Evolutionary conservation across 441 rosid genomes (phyloP).

Genomic region (Croton setiger): DNA sequence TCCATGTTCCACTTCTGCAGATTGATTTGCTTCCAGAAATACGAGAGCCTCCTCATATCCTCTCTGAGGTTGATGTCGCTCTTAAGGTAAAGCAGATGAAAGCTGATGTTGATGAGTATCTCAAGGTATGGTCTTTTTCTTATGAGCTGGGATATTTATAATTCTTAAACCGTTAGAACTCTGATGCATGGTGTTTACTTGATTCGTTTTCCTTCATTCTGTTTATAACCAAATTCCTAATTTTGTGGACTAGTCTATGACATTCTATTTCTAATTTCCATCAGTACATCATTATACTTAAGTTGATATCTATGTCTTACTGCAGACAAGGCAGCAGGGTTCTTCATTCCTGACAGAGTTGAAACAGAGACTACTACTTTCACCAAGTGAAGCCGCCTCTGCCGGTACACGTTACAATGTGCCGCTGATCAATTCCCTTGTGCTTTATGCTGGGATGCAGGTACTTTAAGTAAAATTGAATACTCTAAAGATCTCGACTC

Average conservation of each 20-base stretch:
- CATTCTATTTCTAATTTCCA: not conserved
- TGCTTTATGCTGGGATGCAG: conserved; percentile 98
- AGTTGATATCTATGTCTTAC: not conserved
- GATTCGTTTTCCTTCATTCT: not conserved
- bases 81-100: conserved; percentile 85
- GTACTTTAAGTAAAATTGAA: conserved; percentile 28
- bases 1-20: conserved; percentile 35
- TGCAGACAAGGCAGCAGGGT: conserved; percentile 75
- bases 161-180: not conserved
- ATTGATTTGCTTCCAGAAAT: conserved; percentile 98
- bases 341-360: conserved; percentile 70
- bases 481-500: not conserved
- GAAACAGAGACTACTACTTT: conserved; percentile 80
- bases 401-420: conserved; percentile 96
- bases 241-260: not conserved
- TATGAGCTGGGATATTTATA: not conserved
- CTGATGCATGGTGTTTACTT: not conserved
- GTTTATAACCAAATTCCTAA: not conserved
- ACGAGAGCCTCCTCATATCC: conserved; percentile 77
- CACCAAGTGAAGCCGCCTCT: conserved; percentile 64
- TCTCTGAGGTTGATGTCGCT: conserved; percentile 93
- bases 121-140: conserved; percentile 44
- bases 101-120: conserved; percentile 94
- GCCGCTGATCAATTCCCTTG: conserved; percentile 92
- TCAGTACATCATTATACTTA: not conserved